Evolutionary conservation across 1,139 yeast genomes (phyloP).

Genomic region (Suhomyces terraborum): DNA sequence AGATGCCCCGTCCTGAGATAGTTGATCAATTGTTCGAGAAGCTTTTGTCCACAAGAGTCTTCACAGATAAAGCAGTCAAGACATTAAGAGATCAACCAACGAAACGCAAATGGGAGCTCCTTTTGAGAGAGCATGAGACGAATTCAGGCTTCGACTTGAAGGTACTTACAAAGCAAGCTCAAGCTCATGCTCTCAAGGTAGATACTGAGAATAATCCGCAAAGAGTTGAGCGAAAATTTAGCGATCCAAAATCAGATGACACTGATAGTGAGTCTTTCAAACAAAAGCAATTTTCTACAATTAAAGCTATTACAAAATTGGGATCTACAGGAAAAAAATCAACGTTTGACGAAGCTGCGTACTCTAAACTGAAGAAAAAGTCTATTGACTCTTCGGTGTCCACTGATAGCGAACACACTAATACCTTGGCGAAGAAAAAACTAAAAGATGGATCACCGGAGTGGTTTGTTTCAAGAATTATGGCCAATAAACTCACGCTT

Average conservation of each 20-base stretch:
- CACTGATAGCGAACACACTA: slow-evolving; percentile 14
- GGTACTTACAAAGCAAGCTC: slow-evolving; percentile 19
- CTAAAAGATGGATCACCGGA: slow-evolving; percentile 45
- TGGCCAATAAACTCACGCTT: slow-evolving; percentile 36
- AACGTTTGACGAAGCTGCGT: slow-evolving; percentile 15
- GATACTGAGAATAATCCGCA: slow-evolving; percentile 5
- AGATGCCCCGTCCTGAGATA: slow-evolving; percentile 38
- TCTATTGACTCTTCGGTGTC: slow-evolving; percentile 18
- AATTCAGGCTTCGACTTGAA: slow-evolving; percentile 40
- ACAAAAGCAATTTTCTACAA: slow-evolving; percentile 16
- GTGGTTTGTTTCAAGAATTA: slow-evolving; percentile 44
- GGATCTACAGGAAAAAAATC: slow-evolving; percentile 17
- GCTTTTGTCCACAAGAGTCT: slow-evolving; percentile 40
- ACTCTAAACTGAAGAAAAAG: slow-evolving; percentile 18
- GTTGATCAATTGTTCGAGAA: slow-evolving; percentile 45
- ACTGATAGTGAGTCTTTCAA: slow-evolving; percentile 11
- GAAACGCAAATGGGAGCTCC: slow-evolving; percentile 48
- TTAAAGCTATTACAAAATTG: slow-evolving; percentile 18
- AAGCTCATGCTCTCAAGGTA: slow-evolving; percentile 7
- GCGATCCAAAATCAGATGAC: slow-evolving; percentile 6
- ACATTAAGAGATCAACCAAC: slow-evolving; percentile 36
- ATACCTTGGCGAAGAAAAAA: slow-evolving; percentile 21
- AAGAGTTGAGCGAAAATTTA: slow-evolving; percentile 1
- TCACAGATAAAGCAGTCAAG: slow-evolving; percentile 37
- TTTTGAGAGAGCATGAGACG: slow-evolving; percentile 45